A percentile compares a stretch with the other conserved stretches of the same genome.
Evolutionary conservation across 176 grass and related monocot genomes (phyloP).

Genomic region (Ensete glaucum): DNA sequence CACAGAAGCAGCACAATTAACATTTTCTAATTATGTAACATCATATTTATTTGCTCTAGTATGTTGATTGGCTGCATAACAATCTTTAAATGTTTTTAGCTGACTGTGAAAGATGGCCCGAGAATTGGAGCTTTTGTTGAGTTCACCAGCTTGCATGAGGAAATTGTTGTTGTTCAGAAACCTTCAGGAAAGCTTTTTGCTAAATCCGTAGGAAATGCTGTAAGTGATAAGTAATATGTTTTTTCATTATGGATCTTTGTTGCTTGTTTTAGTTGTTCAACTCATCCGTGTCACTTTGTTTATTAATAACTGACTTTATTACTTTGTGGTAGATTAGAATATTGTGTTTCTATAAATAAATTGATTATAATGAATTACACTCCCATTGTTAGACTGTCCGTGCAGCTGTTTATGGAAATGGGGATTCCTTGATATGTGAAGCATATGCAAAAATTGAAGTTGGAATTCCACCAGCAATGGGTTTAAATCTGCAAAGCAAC

Average conservation of each 20-base stretch:
- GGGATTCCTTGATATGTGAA: conserved; percentile 72
- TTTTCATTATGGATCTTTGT: background rate
- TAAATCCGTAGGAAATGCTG: conserved; percentile 73
- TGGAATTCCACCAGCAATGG: conserved; percentile 63
- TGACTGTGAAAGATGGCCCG: conserved; percentile 83
- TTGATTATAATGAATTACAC: conserved; percentile 22
- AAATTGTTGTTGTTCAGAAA: conserved; percentile 49
- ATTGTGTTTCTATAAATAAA: conserved; percentile 3
- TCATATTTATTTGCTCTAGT: background rate
- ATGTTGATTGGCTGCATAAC: background rate
- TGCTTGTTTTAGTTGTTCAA: background rate
- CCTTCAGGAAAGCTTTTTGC: conserved; percentile 62
- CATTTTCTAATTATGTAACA: background rate
- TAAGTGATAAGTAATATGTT: conserved; percentile 29
- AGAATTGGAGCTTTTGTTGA: conserved; percentile 64
- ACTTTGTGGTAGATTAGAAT: no score
- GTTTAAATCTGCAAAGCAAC: conserved; percentile 64
- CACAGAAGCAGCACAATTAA: background rate
- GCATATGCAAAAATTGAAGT: conserved; percentile 84
- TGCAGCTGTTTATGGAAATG: conserved; percentile 56
- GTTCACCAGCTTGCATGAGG: conserved; percentile 52
- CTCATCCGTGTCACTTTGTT: background rate
- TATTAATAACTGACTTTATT: background rate
- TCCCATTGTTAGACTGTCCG: conserved; percentile 61
- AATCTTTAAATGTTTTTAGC: conserved; percentile 22